A percentile compares a stretch with the other conserved stretches of the same genome.
These are phyloP conservation scores for Phytophthora pinifolia DNA, from an alignment of 352 stramenopile species.

Conservation along the genomic window DNA sequence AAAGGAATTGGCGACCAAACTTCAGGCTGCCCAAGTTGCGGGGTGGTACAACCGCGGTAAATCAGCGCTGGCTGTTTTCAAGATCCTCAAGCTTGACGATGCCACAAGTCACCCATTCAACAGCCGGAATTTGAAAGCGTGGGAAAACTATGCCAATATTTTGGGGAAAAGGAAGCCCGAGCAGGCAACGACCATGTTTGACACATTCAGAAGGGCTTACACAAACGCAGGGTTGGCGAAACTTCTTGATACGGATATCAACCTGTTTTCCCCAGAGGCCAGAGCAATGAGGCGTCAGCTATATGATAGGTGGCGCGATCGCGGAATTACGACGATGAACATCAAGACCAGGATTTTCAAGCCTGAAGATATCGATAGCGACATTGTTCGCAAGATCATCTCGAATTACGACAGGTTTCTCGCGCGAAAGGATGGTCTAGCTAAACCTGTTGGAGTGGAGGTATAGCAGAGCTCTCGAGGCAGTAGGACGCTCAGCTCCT, in stretches of 20 bases:
- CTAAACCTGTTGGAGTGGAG: too few relatives aligned
- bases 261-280: too few relatives aligned
- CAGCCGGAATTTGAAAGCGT: neutral
- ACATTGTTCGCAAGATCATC: too few relatives aligned
- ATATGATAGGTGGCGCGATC: too few relatives aligned
- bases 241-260: neutral
- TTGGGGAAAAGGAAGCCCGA: neutral
- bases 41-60: neutral
- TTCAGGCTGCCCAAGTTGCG: neutral
- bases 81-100: neutral
- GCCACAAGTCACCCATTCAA: neutral
- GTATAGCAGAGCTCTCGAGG: too few relatives aligned
- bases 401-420: too few relatives aligned
- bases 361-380: too few relatives aligned
- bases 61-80: neutral
- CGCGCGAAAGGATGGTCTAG: too few relatives aligned
- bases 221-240: neutral
- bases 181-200: neutral
- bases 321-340: too few relatives aligned
- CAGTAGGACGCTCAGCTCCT: too few relatives aligned
- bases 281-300: too few relatives aligned
- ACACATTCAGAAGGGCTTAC: constrained; percentile 1
- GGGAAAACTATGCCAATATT: neutral
- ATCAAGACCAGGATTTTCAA: too few relatives aligned
- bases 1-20: neutral